A percentile compares a stretch with the other conserved stretches of the same genome.
Conservation (phyloP, 129 eudicot genomes). For the Tanacetum coccineum region DNA sequence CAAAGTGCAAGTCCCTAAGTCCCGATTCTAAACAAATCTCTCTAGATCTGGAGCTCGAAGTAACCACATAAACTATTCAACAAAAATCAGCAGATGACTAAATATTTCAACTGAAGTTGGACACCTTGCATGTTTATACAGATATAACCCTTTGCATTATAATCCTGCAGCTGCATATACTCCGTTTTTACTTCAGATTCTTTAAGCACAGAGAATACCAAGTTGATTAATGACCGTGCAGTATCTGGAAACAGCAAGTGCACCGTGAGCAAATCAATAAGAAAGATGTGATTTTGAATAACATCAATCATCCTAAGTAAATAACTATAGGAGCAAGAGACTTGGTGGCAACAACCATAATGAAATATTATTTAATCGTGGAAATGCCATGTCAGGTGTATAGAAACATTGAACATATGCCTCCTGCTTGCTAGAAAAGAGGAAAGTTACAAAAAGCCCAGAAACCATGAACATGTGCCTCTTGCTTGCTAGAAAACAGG, state of each 20-base stretch:
- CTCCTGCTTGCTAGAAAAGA: background rate
- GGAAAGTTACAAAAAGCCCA: background rate
- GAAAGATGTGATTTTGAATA: background rate
- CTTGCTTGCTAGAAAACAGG: too few species aligned
- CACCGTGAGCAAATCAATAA: background rate
- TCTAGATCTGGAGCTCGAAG: background rate
- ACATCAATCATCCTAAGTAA: background rate
- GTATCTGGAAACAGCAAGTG: conserved; percentile 1
- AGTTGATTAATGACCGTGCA: background rate
- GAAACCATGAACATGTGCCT: too few species aligned
- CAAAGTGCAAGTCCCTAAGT: too few species aligned
- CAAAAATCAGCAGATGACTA: too few species aligned
- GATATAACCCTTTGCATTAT: too few species aligned
- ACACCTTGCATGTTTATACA: background rate
- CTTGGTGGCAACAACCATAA: too few species aligned
- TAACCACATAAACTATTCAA: background rate
- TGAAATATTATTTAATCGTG: too few species aligned
- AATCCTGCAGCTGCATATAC: background rate
- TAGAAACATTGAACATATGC: background rate
- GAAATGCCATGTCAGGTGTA: too few species aligned
- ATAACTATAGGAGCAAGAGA: background rate
- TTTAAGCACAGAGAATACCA: background rate
- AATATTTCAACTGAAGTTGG: background rate
- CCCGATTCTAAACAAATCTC: too few species aligned
- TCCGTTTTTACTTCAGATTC: background rate